These are phyloP conservation scores for Penicillium brevicompactum DNA, from an alignment of 2,329 filamentous ascomycete genomes.

Conservation along the genomic window DNA sequence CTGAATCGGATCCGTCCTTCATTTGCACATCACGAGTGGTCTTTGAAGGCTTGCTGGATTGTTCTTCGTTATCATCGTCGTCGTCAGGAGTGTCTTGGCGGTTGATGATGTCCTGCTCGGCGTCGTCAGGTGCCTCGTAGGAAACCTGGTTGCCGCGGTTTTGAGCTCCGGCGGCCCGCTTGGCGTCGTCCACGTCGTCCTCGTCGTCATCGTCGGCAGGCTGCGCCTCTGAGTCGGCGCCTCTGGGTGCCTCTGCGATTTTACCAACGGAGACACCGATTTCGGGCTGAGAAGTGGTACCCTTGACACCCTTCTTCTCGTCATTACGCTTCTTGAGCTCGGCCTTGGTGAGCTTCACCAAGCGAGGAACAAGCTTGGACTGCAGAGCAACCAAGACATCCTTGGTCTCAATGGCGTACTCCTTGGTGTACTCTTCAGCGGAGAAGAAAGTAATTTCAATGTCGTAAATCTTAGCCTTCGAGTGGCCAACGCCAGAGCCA, in stretches of 20 bases:
- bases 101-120: constrained; percentile 78
- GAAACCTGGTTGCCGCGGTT: constrained; percentile 82
- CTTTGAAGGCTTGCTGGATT: constrained; percentile 38
- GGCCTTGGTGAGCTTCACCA: constrained; percentile 70
- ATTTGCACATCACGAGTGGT: constrained; percentile 39
- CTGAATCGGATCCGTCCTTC: constrained; percentile 31
- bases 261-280: constrained; percentile 66
- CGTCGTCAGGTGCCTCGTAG: constrained; percentile 91
- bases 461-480: constrained; percentile 80
- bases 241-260: constrained; percentile 54
- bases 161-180: constrained; percentile 60
- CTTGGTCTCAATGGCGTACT: constrained; percentile 77
- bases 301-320: constrained; percentile 56
- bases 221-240: constrained; percentile 56
- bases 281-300: constrained; percentile 72
- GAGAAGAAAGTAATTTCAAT: constrained; percentile 84
- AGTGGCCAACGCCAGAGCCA: constrained; percentile 67
- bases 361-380: constrained; percentile 71
- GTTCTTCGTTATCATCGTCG: constrained; percentile 56
- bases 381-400: constrained; percentile 84
- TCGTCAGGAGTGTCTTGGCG: constrained; percentile 61
- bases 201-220: constrained; percentile 71
- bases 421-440: constrained; percentile 75
- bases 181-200: constrained; percentile 74
- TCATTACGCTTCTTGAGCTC: constrained; percentile 79